A percentile compares a stretch with the other conserved stretches of the same genome.
phyloP scores from a whole-genome alignment of 2,329 filamentous ascomycete species.

The Parastagonospora nodorum region DNA sequence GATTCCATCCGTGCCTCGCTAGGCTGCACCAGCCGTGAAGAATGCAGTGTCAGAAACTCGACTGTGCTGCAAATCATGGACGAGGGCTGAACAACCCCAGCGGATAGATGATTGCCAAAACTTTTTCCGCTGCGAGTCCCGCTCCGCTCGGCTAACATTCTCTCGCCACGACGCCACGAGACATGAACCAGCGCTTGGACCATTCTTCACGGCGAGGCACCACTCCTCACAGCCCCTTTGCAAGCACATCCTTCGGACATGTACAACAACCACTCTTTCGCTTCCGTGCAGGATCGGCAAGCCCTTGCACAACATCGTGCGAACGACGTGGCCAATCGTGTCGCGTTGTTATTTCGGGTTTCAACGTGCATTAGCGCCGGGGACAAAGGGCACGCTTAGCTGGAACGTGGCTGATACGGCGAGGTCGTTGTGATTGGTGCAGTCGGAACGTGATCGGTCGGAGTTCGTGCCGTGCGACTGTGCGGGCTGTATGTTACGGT shows the following conservation, averaged over 20 bases:
- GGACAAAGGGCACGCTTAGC: not conserved
- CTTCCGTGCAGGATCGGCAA: not conserved
- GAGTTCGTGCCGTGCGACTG: not conserved
- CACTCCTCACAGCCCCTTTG: not conserved
- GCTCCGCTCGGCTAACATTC: not conserved
- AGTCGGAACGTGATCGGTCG: not conserved
- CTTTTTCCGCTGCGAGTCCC: not conserved
- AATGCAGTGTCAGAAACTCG: slow-evolving; percentile 29
- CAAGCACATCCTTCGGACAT: not conserved
- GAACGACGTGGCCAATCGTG: not conserved
- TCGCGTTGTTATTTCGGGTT: not conserved
- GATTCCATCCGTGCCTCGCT: slow-evolving; percentile 23
- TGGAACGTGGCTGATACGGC: not conserved
- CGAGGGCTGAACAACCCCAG: slow-evolving; percentile 15
- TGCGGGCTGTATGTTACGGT: not conserved
- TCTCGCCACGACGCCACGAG: not conserved
- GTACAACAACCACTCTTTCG: not conserved
- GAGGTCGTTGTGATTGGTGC: not conserved
- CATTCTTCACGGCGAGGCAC: not conserved
- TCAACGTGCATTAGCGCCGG: not conserved
- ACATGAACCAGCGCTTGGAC: not conserved
- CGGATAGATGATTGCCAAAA: not conserved
- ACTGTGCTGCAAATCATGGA: slow-evolving; percentile 33
- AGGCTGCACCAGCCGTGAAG: slow-evolving; percentile 19
- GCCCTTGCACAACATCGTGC: not conserved